These are phyloP conservation scores for Fusarium protoensiforme DNA, from an alignment of 2,329 filamentous ascomycete species.

Conservation along the genomic window DNA sequence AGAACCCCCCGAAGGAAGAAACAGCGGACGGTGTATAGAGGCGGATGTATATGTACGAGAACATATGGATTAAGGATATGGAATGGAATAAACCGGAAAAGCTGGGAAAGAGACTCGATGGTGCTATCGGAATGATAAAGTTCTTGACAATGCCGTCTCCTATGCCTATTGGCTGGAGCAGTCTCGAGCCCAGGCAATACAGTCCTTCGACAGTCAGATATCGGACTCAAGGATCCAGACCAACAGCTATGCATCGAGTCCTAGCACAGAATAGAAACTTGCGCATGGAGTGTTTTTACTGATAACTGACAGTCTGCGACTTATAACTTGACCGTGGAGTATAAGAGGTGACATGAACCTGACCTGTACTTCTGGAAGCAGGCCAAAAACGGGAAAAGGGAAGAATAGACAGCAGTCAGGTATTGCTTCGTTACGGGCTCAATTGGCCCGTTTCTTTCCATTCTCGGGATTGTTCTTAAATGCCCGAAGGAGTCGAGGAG, in stretches of 20 bases:
- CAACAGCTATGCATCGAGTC: constrained; percentile 39
- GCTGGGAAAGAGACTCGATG: constrained; percentile 3
- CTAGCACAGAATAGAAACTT: constrained; percentile 20
- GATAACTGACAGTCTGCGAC: constrained; percentile 5
- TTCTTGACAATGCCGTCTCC: constrained; percentile 20
- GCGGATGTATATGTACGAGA: constrained; percentile 28
- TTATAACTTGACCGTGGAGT: not conserved
- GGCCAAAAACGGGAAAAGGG: not conserved
- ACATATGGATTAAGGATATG: constrained; percentile 7
- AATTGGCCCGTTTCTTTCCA: not conserved
- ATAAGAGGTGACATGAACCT: not conserved
- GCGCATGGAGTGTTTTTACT: constrained; percentile 20
- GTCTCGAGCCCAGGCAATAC: constrained; percentile 21
- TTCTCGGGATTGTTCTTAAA: not conserved
- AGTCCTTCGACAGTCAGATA: constrained; percentile 24
- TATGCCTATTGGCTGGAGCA: constrained; percentile 32
- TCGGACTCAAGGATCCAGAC: constrained; percentile 33
- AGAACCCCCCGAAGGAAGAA: constrained; percentile 7
- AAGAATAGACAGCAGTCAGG: not conserved
- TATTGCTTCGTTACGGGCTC: not conserved
- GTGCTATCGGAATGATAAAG: constrained; percentile 35
- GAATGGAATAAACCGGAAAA: not conserved
- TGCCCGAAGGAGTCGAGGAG: not conserved
- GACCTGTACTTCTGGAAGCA: not conserved
- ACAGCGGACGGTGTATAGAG: constrained; percentile 18